Base-by-base conservation (phyloP, 2,329 filamentous ascomycete genomes). In the Phialophora expanda region DNA sequence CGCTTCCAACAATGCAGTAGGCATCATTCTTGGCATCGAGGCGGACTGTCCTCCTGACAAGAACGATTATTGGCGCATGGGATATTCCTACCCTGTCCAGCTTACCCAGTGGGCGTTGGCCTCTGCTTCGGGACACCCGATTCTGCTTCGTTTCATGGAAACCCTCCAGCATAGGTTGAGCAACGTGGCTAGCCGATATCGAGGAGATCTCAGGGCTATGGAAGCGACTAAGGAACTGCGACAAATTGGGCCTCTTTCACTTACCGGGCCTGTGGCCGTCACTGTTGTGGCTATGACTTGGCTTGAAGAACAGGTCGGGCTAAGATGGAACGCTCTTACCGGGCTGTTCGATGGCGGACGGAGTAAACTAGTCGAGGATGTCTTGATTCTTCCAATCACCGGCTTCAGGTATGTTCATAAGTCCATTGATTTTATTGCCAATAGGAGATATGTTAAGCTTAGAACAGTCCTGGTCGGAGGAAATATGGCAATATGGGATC, bases 101-200 rank as follows among this genome's bases (percentile, higher is more conserved):
- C 65, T 76, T 6, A 76, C 75, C 0, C 75, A 76, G 34, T 77
- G 75, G 75, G 68, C 74, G 0, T 69, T 77, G 5, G 75, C 75
- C 1, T 71, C 71, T 24, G 65, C 69, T 1, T 68, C 74, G 3
- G 69, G 71, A 1, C 75, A 77, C 53, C 73, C 75, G 1, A 62
- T 75, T 20, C 71, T 76, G 24, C 66, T 71, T 38, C 61, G 62
- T 9, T 77, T 76, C 38, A 67, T 76, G 41, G 72, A 74, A 20
- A 67, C 65, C 17, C 64, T 75, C 2, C 60, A 62, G 17, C 58
- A 30, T 7, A 64, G 61, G 1, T 17, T 74, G 3, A 58, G 64
- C 8, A 66, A 57, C 28, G 67, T 64, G 17, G 64, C 63, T 4
- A 53, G 26, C 48, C 46, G 58, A 41, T 56, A 67, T 50, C 12